These are phyloP conservation scores for Fusarium sp. DNA, from an alignment of 2,329 filamentous ascomycete species.

Conservation along the genomic window DNA sequence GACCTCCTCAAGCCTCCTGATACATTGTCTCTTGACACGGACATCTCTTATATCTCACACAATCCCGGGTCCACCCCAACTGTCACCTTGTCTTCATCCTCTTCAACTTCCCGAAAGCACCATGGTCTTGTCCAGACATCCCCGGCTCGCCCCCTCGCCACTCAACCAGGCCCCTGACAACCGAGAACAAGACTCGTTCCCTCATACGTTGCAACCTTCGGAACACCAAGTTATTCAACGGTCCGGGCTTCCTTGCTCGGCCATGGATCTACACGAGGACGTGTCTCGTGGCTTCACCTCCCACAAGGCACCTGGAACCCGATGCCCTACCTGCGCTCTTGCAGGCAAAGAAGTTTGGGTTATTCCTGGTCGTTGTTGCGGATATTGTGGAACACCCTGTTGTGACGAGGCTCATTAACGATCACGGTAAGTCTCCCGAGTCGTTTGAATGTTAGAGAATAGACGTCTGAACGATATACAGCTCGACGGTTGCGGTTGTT, in stretches of 20 bases:
- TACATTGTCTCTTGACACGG: constrained; percentile 25
- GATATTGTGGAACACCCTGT: constrained; percentile 62
- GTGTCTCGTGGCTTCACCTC: constrained; percentile 7
- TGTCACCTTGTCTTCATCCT: neutral
- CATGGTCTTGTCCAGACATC: constrained; percentile 26
- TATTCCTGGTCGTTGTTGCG: constrained; percentile 64
- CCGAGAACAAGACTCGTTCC: neutral
- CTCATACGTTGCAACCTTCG: neutral
- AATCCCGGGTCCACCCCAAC: neutral
- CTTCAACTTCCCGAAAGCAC: neutral
- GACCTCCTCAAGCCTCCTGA: constrained; percentile 22
- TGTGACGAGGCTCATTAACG: constrained; percentile 29
- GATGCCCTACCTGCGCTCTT: constrained; percentile 63
- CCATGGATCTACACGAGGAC: neutral
- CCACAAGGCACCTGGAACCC: constrained; percentile 60
- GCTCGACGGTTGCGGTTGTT: neutral
- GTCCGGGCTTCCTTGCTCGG: neutral
- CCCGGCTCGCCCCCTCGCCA: neutral
- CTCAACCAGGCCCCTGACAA: neutral
- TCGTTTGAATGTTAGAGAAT: neutral
- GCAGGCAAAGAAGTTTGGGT: constrained; percentile 67
- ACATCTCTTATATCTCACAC: constrained; percentile 5
- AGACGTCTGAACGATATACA: constrained; percentile 4
- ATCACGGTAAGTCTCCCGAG: constrained; percentile 8
- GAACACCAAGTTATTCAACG: neutral